Percentiles rank a stretch among this genome's conserved stretches.
phyloP scores from a whole-genome alignment of 169 alveolate species.

The Sarcocystis neurona region DNA sequence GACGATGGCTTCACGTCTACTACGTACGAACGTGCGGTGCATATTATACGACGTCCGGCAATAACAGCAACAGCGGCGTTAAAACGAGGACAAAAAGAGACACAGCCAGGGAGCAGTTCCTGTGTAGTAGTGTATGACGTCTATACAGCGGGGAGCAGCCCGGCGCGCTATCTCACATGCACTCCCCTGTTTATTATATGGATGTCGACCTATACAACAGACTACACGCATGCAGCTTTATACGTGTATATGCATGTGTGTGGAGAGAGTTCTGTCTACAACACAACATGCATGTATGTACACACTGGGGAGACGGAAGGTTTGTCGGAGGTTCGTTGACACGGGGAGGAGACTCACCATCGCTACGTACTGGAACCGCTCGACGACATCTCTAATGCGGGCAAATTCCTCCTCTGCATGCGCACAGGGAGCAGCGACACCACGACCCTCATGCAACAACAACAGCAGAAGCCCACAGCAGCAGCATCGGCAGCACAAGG shows the following conservation, averaged over 20 bases:
- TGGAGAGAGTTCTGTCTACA: neutral
- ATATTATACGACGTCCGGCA: too few species aligned
- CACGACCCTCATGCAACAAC: neutral
- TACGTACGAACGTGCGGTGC: too few species aligned
- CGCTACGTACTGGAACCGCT: conserved; percentile 88
- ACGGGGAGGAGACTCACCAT: conserved; percentile 64
- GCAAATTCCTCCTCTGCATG: conserved; percentile 88
- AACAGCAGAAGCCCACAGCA: neutral
- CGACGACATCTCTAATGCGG: conserved; percentile 88
- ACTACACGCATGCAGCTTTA: neutral
- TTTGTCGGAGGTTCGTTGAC: neutral
- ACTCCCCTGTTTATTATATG: too few species aligned
- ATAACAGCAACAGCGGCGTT: too few species aligned
- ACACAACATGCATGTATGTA: neutral
- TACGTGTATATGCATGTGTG: neutral
- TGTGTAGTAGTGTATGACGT: too few species aligned
- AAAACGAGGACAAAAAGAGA: too few species aligned
- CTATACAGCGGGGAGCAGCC: too few species aligned
- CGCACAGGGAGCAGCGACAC: neutral
- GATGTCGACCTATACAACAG: neutral
- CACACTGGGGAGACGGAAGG: neutral
- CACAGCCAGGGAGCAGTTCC: too few species aligned
- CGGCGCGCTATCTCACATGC: too few species aligned
- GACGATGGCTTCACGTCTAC: too few species aligned
- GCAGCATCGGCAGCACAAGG: neutral